These are phyloP conservation scores for Castanea sativa DNA, from an alignment of 306 rosid genomes.

Conservation along the genomic window DNA sequence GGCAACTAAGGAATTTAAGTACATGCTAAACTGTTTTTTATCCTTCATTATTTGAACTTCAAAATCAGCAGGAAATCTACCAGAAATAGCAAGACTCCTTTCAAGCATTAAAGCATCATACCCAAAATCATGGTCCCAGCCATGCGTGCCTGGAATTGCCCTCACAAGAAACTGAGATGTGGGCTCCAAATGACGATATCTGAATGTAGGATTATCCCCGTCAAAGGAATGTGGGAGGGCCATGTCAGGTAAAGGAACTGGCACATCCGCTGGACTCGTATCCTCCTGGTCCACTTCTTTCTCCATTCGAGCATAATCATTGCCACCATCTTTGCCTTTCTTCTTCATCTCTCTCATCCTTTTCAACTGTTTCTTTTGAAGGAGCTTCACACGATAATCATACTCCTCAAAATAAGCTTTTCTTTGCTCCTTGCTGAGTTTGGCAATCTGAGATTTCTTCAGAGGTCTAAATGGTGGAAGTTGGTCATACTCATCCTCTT, in stretches of 20 bases:
- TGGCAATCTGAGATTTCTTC: conserved; percentile 21
- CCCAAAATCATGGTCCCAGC: conserved; percentile 9
- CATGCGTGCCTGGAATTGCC: background rate
- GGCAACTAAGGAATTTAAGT: conserved; percentile 87
- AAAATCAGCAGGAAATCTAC: background rate
- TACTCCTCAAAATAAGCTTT: conserved; percentile 21
- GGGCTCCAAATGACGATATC: conserved; percentile 1
- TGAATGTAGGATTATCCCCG: background rate
- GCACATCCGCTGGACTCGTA: background rate
- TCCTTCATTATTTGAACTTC: conserved; percentile 71
- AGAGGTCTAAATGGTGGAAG: conserved; percentile 22
- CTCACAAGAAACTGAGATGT: conserved; percentile 3
- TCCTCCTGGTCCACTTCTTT: background rate
- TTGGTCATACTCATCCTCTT: conserved; percentile 15
- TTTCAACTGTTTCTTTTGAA: conserved; percentile 15
- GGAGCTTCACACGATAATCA: conserved; percentile 20
- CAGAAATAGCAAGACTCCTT: background rate
- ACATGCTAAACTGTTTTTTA: conserved; percentile 84
- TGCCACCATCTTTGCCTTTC: conserved; percentile 5
- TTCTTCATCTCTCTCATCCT: conserved; percentile 9
- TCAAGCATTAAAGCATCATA: conserved; percentile 9
- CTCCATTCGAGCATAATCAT: background rate
- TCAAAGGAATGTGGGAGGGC: conserved; percentile 9
- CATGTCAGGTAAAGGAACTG: conserved; percentile 3
- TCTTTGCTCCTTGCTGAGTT: conserved; percentile 17